Evolutionary conservation across 2,329 filamentous ascomycete genomes (phyloP).

Genomic region (Escovopsis sp.): DNA sequence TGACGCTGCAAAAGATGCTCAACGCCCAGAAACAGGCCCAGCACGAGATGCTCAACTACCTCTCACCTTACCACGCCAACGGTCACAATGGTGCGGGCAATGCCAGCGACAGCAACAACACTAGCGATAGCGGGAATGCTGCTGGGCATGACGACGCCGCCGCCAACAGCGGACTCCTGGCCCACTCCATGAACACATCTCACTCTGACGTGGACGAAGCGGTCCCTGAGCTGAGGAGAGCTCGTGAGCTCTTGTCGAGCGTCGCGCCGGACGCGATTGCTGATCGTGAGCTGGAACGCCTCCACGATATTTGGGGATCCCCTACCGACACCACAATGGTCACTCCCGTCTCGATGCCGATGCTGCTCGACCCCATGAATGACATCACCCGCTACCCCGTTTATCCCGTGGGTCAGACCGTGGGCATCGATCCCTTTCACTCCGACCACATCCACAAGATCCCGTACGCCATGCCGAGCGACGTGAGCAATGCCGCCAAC

Average conservation of each 20-base stretch:
- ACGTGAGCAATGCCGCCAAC: slow-evolving; percentile 26
- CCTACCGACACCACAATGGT: slow-evolving; percentile 35
- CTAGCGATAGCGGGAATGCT: too few species aligned
- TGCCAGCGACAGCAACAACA: too few species aligned
- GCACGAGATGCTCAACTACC: slow-evolving; percentile 41
- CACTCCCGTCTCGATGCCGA: slow-evolving; percentile 27
- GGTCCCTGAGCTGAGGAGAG: slow-evolving; percentile 38
- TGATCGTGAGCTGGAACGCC: slow-evolving; percentile 40
- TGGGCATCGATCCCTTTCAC: slow-evolving; percentile 90
- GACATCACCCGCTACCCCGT: slow-evolving; percentile 52
- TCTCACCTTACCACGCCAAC: slow-evolving; percentile 33
- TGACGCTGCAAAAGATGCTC: slow-evolving; percentile 45
- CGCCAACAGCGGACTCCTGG: slow-evolving; percentile 19
- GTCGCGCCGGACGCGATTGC: slow-evolving; percentile 36
- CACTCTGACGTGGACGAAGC: slow-evolving; percentile 33
- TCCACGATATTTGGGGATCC: slow-evolving; percentile 39
- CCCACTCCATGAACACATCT: slow-evolving; percentile 19
- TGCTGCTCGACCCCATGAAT: slow-evolving; percentile 39
- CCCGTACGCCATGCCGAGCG: slow-evolving; percentile 61
- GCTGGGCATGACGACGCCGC: too few species aligned
- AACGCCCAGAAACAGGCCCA: slow-evolving; percentile 43
- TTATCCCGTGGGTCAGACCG: slow-evolving; percentile 79
- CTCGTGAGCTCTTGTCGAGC: slow-evolving; percentile 40
- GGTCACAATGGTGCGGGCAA: slow-evolving; percentile 9
- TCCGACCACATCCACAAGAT: slow-evolving; percentile 91